These are phyloP conservation scores for Ustilago nuda DNA, from an alignment of 1,284 basidiomycete species.

Conservation along the genomic window DNA sequence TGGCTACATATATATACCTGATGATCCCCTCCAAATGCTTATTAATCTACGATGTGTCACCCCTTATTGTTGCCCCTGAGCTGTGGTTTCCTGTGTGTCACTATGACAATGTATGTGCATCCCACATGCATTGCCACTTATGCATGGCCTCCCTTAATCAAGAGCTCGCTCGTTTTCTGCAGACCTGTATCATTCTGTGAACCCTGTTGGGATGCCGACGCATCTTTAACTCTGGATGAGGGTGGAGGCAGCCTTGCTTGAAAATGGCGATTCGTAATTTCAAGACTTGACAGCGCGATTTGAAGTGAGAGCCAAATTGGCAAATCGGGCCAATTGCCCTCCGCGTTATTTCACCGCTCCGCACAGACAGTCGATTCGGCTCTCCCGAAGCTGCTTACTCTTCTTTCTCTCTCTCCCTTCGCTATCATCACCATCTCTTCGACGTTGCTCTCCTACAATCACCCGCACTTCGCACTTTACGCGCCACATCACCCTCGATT, in stretches of 20 bases:
- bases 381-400: slow-evolving; percentile 7
- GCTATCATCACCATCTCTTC: slow-evolving; percentile 1
- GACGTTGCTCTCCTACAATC: slow-evolving; percentile 2
- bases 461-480: background rate
- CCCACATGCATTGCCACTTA: no score
- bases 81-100: no score
- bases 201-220: no score
- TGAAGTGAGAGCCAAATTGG: background rate
- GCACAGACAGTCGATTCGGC: slow-evolving; percentile 7
- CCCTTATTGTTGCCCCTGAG: no score
- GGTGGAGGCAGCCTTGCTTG: slow-evolving; percentile 17
- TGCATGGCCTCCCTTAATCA: no score
- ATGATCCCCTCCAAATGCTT: no score
- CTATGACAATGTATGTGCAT: no score
- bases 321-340: background rate
- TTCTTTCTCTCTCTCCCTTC: background rate
- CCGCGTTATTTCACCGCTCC: slow-evolving; percentile 3
- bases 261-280: background rate
- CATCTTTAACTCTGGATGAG: background rate
- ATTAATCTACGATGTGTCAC: no score
- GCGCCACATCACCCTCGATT: background rate
- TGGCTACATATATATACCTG: no score
- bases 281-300: background rate
- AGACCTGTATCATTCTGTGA: no score
- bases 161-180: no score